Evolutionary conservation across 768 basidiomycete genomes (phyloP).

Genomic region (Tulasnella sp.): DNA sequence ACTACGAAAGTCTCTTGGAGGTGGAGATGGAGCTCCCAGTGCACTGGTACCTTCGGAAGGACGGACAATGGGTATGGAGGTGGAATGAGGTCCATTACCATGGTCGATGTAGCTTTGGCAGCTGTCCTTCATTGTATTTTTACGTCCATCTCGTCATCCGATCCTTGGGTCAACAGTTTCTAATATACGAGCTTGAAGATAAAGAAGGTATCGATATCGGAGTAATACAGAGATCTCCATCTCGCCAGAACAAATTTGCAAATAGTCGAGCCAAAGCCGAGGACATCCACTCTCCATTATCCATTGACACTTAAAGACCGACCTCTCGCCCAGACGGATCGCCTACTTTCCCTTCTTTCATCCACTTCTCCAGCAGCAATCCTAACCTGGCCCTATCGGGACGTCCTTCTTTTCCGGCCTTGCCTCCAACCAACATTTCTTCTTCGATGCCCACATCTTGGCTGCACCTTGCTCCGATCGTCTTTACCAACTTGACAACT

Average conservation of each 20-base stretch:
- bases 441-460: neutral
- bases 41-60: constrained; percentile 81
- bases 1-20: constrained; percentile 2
- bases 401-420: neutral
- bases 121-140: neutral
- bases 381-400: neutral
- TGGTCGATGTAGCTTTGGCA: neutral
- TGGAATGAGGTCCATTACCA: constrained; percentile 33
- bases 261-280: neutral
- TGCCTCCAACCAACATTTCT: constrained; percentile 20
- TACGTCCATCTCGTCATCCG: neutral
- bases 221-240: neutral
- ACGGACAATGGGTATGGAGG: constrained; percentile 80
- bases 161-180: neutral
- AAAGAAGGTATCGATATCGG: neutral
- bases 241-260: neutral
- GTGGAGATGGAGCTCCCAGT: constrained; percentile 39
- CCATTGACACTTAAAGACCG: neutral
- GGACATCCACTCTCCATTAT: neutral
- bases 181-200: neutral
- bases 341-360: constrained; percentile 24
- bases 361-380: constrained; percentile 21
- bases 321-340: constrained; percentile 18
- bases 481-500: constrained; percentile 23
- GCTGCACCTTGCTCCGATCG: constrained; percentile 4